Evolutionary conservation across 805 yeast genomes (phyloP).

Genomic region (Suhomyces faveliae): DNA sequence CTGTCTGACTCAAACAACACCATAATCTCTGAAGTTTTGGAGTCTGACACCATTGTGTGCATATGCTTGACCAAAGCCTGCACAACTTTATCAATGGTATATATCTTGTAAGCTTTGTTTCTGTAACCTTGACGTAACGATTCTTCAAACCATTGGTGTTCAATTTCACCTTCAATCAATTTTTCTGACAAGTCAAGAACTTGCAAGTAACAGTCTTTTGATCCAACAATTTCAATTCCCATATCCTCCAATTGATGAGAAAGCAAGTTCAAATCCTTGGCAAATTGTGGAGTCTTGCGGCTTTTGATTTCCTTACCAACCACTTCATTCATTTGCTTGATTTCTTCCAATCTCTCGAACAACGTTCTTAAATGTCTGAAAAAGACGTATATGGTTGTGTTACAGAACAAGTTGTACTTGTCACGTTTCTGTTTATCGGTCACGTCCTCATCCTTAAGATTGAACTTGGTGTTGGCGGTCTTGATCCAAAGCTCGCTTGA

Average conservation of each 20-base stretch:
- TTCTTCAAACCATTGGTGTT: slow-evolving; percentile 94
- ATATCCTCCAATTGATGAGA: slow-evolving; percentile 78
- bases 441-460: slow-evolving; percentile 23
- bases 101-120: slow-evolving; percentile 87
- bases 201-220: slow-evolving; percentile 69
- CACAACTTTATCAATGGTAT: slow-evolving; percentile 89
- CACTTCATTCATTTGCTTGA: slow-evolving; percentile 66
- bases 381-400: slow-evolving; percentile 84
- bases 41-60: slow-evolving; percentile 78
- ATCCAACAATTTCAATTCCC: slow-evolving; percentile 69
- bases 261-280: slow-evolving; percentile 78
- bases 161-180: slow-evolving; percentile 84
- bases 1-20: slow-evolving; percentile 83
- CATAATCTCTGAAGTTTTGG: slow-evolving; percentile 76
- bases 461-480: slow-evolving; percentile 29
- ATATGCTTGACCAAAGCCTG: slow-evolving; percentile 74
- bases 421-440: slow-evolving; percentile 40
- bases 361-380: slow-evolving; percentile 81
- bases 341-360: slow-evolving; percentile 75
- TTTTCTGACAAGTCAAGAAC: slow-evolving; percentile 71
- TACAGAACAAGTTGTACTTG: slow-evolving; percentile 77
- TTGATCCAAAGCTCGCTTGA: slow-evolving; percentile 45
- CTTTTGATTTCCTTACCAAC: slow-evolving; percentile 71
- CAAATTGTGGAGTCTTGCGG: slow-evolving; percentile 69
- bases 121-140: slow-evolving; percentile 91